Evolutionary conservation across 2,329 filamentous ascomycete genomes (phyloP).

Genomic region (Cadophora gregata): DNA sequence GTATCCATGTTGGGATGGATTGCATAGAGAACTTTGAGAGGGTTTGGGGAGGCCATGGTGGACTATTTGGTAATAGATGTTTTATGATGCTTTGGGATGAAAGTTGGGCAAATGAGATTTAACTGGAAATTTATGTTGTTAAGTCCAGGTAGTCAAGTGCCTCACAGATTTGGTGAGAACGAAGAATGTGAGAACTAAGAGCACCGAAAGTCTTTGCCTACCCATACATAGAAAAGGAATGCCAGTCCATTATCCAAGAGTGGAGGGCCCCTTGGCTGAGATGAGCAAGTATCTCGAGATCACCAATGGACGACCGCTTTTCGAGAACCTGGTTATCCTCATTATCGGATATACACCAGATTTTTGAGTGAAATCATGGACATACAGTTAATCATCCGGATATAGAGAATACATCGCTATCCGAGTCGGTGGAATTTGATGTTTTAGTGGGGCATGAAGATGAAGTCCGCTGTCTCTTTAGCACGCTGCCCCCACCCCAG

Average conservation of each 20-base stretch:
- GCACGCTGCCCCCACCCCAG: background rate
- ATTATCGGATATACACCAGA: background rate
- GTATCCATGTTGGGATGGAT: conserved; percentile 59
- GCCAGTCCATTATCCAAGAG: background rate
- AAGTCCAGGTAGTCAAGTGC: background rate
- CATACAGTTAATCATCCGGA: background rate
- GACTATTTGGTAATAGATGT: background rate
- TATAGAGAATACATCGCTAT: background rate
- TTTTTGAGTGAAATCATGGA: background rate
- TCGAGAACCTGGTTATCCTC: background rate
- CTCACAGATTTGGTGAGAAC: background rate
- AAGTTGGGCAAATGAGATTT: too few relatives aligned
- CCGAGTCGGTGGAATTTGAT: background rate
- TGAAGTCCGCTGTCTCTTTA: background rate
- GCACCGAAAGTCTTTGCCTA: background rate
- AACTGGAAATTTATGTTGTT: background rate
- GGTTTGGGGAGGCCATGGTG: conserved; percentile 17
- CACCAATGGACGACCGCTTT: background rate
- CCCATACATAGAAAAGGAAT: background rate
- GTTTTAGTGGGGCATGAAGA: background rate
- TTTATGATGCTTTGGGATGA: background rate
- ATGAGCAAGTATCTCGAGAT: background rate
- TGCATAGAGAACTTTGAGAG: conserved; percentile 61
- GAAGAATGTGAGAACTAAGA: background rate
- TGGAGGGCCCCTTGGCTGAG: background rate